Evolutionary conservation across 1,284 basidiomycete genomes (phyloP).

Genomic region (Heliocybe sulcata): DNA sequence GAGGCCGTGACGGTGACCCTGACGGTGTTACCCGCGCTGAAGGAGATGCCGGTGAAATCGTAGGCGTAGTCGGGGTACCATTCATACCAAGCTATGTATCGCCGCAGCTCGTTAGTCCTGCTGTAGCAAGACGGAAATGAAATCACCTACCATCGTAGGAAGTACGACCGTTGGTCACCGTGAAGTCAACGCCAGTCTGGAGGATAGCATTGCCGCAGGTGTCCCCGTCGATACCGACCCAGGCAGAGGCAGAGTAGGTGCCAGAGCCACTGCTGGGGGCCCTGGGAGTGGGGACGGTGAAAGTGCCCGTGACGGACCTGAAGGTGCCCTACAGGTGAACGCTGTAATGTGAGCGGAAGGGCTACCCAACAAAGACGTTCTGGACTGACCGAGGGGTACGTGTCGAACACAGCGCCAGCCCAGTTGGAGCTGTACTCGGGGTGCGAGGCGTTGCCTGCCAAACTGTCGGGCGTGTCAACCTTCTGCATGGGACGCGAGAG

Average conservation of each 20-base stretch:
- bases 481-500: slow-evolving; percentile 9
- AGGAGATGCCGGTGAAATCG: slow-evolving; percentile 24
- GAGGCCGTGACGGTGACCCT: slow-evolving; percentile 22
- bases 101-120: background rate
- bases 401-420: slow-evolving; percentile 17
- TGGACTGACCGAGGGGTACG: slow-evolving; percentile 12
- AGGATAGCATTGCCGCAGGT: slow-evolving; percentile 16
- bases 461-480: background rate
- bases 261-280: slow-evolving; percentile 17
- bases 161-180: slow-evolving; percentile 13
- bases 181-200: slow-evolving; percentile 23
- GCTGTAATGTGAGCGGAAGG: background rate
- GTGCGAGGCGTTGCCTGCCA: slow-evolving; percentile 11
- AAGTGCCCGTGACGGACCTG: slow-evolving; percentile 23
- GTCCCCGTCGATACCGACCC: slow-evolving; percentile 20
- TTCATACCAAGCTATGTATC: slow-evolving; percentile 29
- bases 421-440: slow-evolving; percentile 19
- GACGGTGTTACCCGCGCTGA: slow-evolving; percentile 22
- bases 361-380: background rate
- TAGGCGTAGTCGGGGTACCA: slow-evolving; percentile 28
- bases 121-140: background rate
- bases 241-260: slow-evolving; percentile 21
- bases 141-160: slow-evolving; percentile 17
- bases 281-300: slow-evolving; percentile 20
- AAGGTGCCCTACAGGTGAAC: slow-evolving; percentile 14